Percentiles rank a stretch among this genome's conserved stretches.
phyloP scores from a whole-genome alignment of 805 yeast genomes.

The Ogataea degrootiae region DNA sequence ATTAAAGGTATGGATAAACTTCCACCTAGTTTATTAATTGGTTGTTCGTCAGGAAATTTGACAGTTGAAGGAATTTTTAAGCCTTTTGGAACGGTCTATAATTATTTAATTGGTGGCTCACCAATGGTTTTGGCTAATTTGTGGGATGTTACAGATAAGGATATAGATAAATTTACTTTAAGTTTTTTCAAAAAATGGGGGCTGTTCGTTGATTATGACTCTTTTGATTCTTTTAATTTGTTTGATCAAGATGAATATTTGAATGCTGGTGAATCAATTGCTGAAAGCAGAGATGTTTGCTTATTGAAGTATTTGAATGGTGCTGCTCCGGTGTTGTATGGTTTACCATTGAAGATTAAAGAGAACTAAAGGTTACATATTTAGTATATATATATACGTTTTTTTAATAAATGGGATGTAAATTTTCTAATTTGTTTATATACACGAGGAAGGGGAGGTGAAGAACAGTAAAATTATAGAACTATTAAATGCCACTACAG shows the following conservation, averaged over 20 bases:
- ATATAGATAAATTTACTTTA: constrained; percentile 74
- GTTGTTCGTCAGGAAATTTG: constrained; percentile 84
- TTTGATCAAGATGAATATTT: constrained; percentile 2
- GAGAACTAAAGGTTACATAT: background rate
- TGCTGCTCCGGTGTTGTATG: constrained; percentile 88
- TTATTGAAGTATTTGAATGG: constrained; percentile 76
- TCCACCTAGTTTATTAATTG: constrained; percentile 68
- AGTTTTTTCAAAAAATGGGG: constrained; percentile 67
- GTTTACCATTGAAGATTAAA: constrained; percentile 56
- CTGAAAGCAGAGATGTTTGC: constrained; percentile 61
- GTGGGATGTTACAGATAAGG: constrained; percentile 98
- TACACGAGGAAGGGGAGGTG: no score
- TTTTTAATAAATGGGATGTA: no score
- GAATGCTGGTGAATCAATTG: constrained; percentile 53
- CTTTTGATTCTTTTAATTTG: constrained; percentile 14
- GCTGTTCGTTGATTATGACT: constrained; percentile 33
- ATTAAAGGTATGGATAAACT: constrained; percentile 40
- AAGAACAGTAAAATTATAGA: no score
- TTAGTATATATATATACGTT: no score
- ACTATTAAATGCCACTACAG: no score
- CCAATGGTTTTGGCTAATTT: constrained; percentile 80
- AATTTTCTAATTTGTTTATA: no score
- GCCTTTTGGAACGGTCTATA: constrained; percentile 70
- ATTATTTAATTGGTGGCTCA: constrained; percentile 75
- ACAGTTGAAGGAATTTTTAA: constrained; percentile 55